Base-by-base conservation (phyloP, 192 early-diverging fungal species). In the Coemansia sp. region DNA sequence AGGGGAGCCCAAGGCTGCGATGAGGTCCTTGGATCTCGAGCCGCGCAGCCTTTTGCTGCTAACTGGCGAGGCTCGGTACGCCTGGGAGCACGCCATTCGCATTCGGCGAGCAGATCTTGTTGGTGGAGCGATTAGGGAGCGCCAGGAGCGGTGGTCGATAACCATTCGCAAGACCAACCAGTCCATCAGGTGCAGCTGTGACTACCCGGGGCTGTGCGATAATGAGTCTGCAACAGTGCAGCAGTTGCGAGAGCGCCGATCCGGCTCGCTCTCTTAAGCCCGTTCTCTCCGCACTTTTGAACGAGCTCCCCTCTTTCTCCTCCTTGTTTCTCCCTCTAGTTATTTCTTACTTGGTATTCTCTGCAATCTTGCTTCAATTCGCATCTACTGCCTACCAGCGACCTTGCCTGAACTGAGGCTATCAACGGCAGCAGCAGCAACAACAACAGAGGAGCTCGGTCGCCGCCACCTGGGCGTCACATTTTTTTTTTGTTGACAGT, bases 61-160 rank as follows among this genome's bases (percentile, higher is more conserved):
- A 74, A 41, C 59, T 5, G 85, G 77, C 9, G 77, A 86, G 42
- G 69, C 77, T 0, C 49, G 85, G 19, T 82, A 77, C 42, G 70
- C 71, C 12, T 86, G 83, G 85, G 79, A 86, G 46, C 86, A 87
- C 46, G 70, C 62, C 14, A 87, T 87, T 32, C 73, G 83, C 5
- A 60, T 77, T 3, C 70, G 86, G 17, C 65, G 77, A 7, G 72
- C 79, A 14, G 86, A 87, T 46, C 64, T 83, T 1, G 37, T 74
- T 24, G 62, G 59, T 14, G 73, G 73, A 19, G 22, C 31, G 22
- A 61, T 69, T 46, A 67, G 73, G 19, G 56, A 62, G 47, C 73
- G 73, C 15, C 10, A 6, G 1, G 73, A 74, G 62, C 66, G 73
- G 15, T 74, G 73, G 73, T 74, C 73, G 3, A 68, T 74, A 32